Evolutionary conservation across 768 basidiomycete genomes (phyloP).

Genomic region (Hebeloma cylindrosporum): DNA sequence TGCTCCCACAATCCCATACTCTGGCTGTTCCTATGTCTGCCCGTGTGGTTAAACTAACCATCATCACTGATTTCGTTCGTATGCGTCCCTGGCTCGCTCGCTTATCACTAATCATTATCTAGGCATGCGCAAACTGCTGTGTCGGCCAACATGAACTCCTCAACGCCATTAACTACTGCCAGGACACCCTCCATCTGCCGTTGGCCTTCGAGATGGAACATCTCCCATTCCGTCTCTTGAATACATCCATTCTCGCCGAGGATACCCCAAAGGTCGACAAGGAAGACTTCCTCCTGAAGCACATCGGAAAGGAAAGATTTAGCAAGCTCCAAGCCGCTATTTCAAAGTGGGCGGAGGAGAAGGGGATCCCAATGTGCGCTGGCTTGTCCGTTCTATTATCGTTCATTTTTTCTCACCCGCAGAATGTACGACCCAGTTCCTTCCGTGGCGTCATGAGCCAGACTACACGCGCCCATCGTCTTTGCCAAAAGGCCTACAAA

Average conservation of each 20-base stretch:
- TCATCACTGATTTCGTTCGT: slow-evolving; percentile 51
- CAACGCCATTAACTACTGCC: slow-evolving; percentile 47
- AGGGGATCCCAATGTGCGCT: slow-evolving; percentile 56
- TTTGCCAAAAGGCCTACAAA: slow-evolving; percentile 66
- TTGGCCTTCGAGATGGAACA: slow-evolving; percentile 52
- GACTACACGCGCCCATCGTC: slow-evolving; percentile 70
- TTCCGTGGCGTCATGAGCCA: slow-evolving; percentile 62
- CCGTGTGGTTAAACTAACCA: slow-evolving; percentile 46
- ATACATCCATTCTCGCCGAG: slow-evolving; percentile 35
- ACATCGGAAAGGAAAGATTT: slow-evolving; percentile 54
- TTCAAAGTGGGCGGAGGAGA: slow-evolving; percentile 52
- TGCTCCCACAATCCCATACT: background rate
- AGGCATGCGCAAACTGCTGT: slow-evolving; percentile 56
- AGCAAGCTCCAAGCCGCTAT: slow-evolving; percentile 42
- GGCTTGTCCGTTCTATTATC: background rate
- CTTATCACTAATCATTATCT: slow-evolving; percentile 6
- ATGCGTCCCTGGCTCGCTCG: slow-evolving; percentile 5
- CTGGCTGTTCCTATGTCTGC: slow-evolving; percentile 32
- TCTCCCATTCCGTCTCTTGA: slow-evolving; percentile 51
- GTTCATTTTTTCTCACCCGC: background rate
- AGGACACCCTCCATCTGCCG: slow-evolving; percentile 47
- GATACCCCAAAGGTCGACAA: slow-evolving; percentile 40
- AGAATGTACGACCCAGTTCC: slow-evolving; percentile 35
- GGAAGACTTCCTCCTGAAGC: slow-evolving; percentile 41
- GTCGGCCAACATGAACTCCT: slow-evolving; percentile 53